Evolutionary conservation across 2,329 filamentous ascomycete genomes (phyloP), one percentile per base, ranked within the genome.

Genomic region (Neonectria magnoliae): DNA sequence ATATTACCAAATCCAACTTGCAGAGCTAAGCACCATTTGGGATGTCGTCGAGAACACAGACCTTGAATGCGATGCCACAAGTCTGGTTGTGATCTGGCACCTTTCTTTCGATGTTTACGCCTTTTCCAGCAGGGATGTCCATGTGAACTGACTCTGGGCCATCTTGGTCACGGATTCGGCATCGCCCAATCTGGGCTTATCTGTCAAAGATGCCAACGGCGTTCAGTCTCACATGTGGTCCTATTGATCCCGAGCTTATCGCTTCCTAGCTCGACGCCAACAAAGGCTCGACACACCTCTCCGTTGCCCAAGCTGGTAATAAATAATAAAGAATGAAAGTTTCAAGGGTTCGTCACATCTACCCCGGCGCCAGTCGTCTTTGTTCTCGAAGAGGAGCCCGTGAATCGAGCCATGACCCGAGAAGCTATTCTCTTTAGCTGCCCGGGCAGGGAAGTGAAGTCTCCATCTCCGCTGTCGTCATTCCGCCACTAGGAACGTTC

Each of bases 81-180:
- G 22, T 2, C 8, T 10, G 10, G 9, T 5, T n/a, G 2, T 10
- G 5, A 5, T 1, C 14, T 10, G n/a, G 5, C 5, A 18, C 10
- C n/a, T 10, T 29, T 16, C 14, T 10, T 27, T 10, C 4, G 1
- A 27, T 3, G 14, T 9, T 4, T 25, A 8, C 16, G 14, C 14
- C 22, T 22, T 45, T 22, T 47, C 11, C 25, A 5, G 5, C 14
- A 25, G 20, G 13, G 6, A 25, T 47, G 22, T 14, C 14, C 44
- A 25, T 16, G 20, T 25, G 22, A 8, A 27, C 44, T 16, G 20
- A 9, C 6, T 16, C 6, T 27, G 13, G 20, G 22, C 44, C 20
- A 22, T 8, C 8, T 11, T 7, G 44, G 6, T 5, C 5, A 11
- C 42, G 18, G 20, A 45, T 20, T 22, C 9, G 10, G 42, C 44